A percentile compares a stretch with the other conserved stretches of the same genome.
Evolutionary conservation across 2,329 filamentous ascomycete species (phyloP).

Genomic region (Ceratocystis smalleyi): DNA sequence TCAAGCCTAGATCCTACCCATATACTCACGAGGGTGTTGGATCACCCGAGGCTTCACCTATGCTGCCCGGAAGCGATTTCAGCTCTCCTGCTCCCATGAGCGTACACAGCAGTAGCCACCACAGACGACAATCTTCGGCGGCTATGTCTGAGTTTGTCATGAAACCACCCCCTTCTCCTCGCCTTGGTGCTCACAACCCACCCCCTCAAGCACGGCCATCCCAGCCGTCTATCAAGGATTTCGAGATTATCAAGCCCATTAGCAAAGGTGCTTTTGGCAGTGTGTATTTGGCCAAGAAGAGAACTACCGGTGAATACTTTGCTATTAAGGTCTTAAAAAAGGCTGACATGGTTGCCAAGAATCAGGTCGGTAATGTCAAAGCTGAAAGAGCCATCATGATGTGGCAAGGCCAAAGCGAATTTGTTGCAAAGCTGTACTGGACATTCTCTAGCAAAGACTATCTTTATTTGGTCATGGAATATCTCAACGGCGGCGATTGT

Average conservation of each 20-base stretch:
- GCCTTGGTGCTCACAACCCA: slow-evolving; percentile 58
- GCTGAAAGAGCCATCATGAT: slow-evolving; percentile 99
- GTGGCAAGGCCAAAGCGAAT: slow-evolving; percentile 99
- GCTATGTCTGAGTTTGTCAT: slow-evolving; percentile 56
- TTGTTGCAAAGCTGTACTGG: slow-evolving; percentile 98
- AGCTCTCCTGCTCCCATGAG: slow-evolving; percentile 53
- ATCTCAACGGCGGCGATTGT: slow-evolving; percentile 92
- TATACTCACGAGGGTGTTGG: slow-evolving; percentile 48
- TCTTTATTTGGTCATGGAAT: slow-evolving; percentile 97
- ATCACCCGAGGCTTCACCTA: slow-evolving; percentile 80
- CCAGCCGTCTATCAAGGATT: slow-evolving; percentile 94
- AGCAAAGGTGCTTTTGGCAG: slow-evolving; percentile 97
- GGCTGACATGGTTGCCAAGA: slow-evolving; percentile 99
- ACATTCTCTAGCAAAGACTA: slow-evolving; percentile 99
- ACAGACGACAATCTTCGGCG: slow-evolving; percentile 81
- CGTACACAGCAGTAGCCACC: slow-evolving; percentile 36
- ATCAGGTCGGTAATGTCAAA: slow-evolving; percentile 97
- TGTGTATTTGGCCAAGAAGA: slow-evolving; percentile 96
- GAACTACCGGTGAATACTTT: slow-evolving; percentile 94
- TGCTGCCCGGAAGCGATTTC: slow-evolving; percentile 69
- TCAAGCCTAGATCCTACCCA: slow-evolving; percentile 58
- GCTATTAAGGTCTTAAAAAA: slow-evolving; percentile 98
- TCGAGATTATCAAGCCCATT: slow-evolving; percentile 98
- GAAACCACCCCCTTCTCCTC: slow-evolving; percentile 65
- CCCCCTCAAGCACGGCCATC: slow-evolving; percentile 75